These are phyloP conservation scores for Phytophthora kernoviae DNA, from an alignment of 352 stramenopile genomes.

Conservation along the genomic window DNA sequence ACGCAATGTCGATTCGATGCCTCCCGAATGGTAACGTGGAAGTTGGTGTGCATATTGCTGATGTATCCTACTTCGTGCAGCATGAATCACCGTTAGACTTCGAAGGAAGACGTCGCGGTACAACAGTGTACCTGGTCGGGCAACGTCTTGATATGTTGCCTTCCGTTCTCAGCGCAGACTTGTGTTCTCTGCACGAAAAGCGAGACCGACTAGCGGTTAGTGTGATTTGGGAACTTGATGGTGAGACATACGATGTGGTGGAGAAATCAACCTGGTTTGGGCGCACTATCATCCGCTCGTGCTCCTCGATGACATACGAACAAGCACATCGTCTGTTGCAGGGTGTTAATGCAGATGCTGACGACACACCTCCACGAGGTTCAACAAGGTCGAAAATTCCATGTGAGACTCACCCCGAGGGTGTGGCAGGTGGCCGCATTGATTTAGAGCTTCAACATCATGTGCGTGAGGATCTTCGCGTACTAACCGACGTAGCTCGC, in stretches of 20 bases:
- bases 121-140: conserved; percentile 98
- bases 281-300: conserved; percentile 97
- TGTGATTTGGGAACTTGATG: conserved; percentile 92
- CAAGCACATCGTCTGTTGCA: conserved; percentile 81
- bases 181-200: conserved; percentile 93
- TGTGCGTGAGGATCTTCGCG: conserved; percentile 56
- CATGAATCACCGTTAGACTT: conserved; percentile 96
- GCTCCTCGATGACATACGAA: conserved; percentile 88
- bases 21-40: conserved; percentile 88
- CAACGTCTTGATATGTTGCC: conserved; percentile 94
- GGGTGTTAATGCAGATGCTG: conserved; percentile 62
- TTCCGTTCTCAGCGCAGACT: conserved; percentile 82
- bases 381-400: conserved; percentile 2
- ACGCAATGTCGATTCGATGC: conserved; percentile 85
- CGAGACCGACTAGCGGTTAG: conserved; percentile 91
- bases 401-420: conserved; percentile 25
- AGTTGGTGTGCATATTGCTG: conserved; percentile 98
- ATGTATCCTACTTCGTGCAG: conserved; percentile 99
- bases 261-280: conserved; percentile 75
- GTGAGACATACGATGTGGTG: conserved; percentile 57
- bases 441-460: conserved; percentile 51
- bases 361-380: conserved; percentile 28
- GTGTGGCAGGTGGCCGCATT: conserved; percentile 76
- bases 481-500: conserved; percentile 74
- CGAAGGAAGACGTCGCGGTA: conserved; percentile 90